Evolutionary conservation across 2,329 filamentous ascomycete genomes (phyloP), one percentile per base, ranked within the genome.

Genomic region (Stemphylium lycopersici): DNA sequence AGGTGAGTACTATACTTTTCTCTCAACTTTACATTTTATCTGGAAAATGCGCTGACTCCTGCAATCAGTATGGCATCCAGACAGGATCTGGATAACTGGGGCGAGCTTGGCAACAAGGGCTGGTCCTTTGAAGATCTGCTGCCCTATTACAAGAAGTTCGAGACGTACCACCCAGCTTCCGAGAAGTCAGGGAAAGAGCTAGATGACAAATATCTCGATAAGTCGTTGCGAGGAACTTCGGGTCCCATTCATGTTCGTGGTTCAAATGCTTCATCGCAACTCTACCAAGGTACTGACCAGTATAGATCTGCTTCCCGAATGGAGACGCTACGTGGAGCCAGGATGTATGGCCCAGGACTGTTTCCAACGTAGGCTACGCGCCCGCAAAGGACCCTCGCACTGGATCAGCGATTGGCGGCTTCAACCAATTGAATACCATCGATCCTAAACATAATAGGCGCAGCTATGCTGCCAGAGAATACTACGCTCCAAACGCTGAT

Each of bases 61-160:
- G 7, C 4, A 24, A 26, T 62, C 34, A 62, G 56, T 24, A 67
- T 67, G 66, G 66, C 65, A 4, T 71, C 69, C 0, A 45, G 58
- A 24, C 63, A 69, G 40, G 68, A 70, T 31, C 46, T 72, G 10
- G 68, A 79, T 56, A 74, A 76, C 2, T 79, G 77, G 77, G 71
- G 52, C n/a, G 61, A 71, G 51, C 56, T 76, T 13, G 76, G 76
- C 3, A 78, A 77, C 45, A 52, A 64, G 10, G 72, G 71, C 6
- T 78, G 75, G 76, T 66, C 61, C 15, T 77, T 71, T 62, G 61
- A 74, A 12, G 58, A 65, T 1, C 43, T 77, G 6, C 49, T 62
- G 3, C 71, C 69, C 1, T 78, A 77, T 54, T 73, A 73, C 41
- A 63, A 63, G 22, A 78, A 76, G 50, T 70, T 66, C 12, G 68